Evolutionary conservation across 1,284 basidiomycete species (phyloP).

Genomic region (Apiotrichum siamense): DNA sequence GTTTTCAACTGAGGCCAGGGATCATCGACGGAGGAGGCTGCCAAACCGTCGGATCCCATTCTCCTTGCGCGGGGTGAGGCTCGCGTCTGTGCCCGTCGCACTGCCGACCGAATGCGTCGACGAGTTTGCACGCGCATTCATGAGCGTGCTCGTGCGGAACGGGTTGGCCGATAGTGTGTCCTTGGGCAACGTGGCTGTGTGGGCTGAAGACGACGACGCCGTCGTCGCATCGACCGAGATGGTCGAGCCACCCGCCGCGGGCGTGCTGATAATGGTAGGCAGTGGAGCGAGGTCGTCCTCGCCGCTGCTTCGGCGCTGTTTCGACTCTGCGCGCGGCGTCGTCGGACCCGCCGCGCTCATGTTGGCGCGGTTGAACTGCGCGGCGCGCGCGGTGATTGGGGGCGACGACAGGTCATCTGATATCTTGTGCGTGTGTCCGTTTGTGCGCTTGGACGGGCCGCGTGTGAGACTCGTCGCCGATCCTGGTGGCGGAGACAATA

Average conservation of each 20-base stretch:
- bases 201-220: too few relatives aligned
- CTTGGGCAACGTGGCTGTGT: too few relatives aligned
- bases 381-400: background rate
- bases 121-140: background rate
- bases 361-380: constrained; percentile 1
- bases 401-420: background rate
- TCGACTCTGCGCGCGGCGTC: constrained; percentile 2
- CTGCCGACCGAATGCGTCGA: background rate
- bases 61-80: background rate
- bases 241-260: background rate
- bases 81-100: background rate
- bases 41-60: constrained; percentile 28
- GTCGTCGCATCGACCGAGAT: background rate
- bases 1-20: background rate
- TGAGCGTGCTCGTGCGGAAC: background rate
- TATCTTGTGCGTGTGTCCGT: constrained; percentile 4
- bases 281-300: background rate
- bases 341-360: background rate
- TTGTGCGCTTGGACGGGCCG: constrained; percentile 4
- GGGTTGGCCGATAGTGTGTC: background rate
- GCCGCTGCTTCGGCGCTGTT: background rate
- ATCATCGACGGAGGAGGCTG: constrained; percentile 28
- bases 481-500: constrained; percentile 3
- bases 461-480: background rate
- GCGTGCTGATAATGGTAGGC: background rate